phyloP scores from a whole-genome alignment of 139 green algal species.

The Mesotaenium endlicherianum region DNA sequence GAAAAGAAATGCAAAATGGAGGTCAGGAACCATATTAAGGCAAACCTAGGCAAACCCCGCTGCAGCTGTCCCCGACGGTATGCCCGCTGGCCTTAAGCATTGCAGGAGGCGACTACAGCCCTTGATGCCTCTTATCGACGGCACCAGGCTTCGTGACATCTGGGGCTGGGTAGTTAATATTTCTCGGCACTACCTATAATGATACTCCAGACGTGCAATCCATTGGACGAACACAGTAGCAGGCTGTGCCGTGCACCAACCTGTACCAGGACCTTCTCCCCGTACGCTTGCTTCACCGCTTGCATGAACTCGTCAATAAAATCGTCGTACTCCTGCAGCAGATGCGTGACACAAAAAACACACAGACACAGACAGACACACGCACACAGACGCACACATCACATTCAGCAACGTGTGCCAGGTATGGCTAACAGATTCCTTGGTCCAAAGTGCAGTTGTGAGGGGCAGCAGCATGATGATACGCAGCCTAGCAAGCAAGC shows the following conservation, averaged over 20 bases:
- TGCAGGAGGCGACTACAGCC: too few relatives aligned
- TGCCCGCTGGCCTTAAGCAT: background rate
- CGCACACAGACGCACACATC: background rate
- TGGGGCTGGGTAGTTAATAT: too few relatives aligned
- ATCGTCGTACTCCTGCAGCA: slow-evolving; percentile 54
- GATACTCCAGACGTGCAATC: too few relatives aligned
- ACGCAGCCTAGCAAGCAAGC: background rate
- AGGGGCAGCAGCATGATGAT: background rate
- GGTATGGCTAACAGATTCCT: background rate
- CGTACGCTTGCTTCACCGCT: slow-evolving; percentile 26
- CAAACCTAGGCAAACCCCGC: background rate
- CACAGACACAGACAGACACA: background rate
- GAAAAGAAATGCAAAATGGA: background rate
- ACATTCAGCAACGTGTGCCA: background rate
- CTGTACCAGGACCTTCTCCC: slow-evolving; percentile 31
- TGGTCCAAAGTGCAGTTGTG: background rate
- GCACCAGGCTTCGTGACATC: too few relatives aligned
- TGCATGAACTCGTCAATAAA: slow-evolving; percentile 54
- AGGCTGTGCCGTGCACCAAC: background rate
- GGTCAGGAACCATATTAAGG: background rate
- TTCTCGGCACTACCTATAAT: too few relatives aligned
- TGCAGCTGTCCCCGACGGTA: background rate
- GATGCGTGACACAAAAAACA: background rate
- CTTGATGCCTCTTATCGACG: too few relatives aligned
- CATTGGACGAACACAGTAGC: too few relatives aligned